phyloP scores from a whole-genome alignment of 305 asterid genomes.

The Fraxinus platypoda region DNA sequence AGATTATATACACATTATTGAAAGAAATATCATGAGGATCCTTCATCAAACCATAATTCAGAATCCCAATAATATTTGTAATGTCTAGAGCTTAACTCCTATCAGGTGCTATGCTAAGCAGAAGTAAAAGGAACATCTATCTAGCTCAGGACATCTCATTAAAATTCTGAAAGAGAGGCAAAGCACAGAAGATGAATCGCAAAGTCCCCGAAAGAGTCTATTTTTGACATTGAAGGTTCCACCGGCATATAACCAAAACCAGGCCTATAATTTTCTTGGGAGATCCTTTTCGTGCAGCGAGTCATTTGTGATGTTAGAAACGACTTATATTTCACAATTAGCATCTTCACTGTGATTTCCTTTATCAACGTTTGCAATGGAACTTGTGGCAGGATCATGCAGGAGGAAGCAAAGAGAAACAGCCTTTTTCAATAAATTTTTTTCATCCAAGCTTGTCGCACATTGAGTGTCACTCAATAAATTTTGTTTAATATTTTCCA shows the following conservation, averaged over 20 bases:
- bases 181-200: conserved; percentile 66
- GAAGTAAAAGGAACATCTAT: neutral
- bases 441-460: conserved; percentile 57
- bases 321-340: conserved; percentile 26
- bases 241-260: conserved; percentile 33
- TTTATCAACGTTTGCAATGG: conserved; percentile 33
- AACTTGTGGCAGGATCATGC: conserved; percentile 48
- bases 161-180: conserved; percentile 59
- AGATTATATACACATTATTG: too few species aligned
- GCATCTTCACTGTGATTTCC: conserved; percentile 30
- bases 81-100: neutral
- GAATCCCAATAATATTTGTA: conserved; percentile 36
- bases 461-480: conserved; percentile 57
- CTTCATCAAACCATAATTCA: conserved; percentile 39
- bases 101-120: neutral
- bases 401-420: conserved; percentile 68
- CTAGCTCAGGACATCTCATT: neutral
- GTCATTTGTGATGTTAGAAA: conserved; percentile 27
- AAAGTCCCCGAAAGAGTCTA: conserved; percentile 63
- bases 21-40: conserved; percentile 27
- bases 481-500: conserved; percentile 56
- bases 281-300: conserved; percentile 15
- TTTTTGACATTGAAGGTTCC: conserved; percentile 44
- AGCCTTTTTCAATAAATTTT: conserved; percentile 67
- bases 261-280: conserved; percentile 26